A percentile compares a stretch with the other conserved stretches of the same genome.
Evolutionary conservation across 345 rosid genomes (phyloP).

Genomic region (Hibiscus tridactylites): DNA sequence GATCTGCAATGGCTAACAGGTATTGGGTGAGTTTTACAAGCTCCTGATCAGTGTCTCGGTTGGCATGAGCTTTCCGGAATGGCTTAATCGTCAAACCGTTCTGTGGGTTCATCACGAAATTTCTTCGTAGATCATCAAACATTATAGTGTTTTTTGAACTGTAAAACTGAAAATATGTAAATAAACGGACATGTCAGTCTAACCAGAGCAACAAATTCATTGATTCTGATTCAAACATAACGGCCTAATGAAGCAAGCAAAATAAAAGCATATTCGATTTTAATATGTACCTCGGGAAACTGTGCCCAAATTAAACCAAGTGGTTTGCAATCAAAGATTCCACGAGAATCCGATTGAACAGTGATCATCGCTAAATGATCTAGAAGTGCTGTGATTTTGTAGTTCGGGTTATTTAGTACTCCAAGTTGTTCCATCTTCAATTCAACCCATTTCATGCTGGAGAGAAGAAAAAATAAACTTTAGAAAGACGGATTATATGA

Average conservation of each 20-base stretch:
- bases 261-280: background rate
- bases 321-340: slow-evolving; percentile 90
- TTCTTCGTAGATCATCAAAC: slow-evolving; percentile 87
- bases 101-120: slow-evolving; percentile 91
- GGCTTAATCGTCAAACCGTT: slow-evolving; percentile 82
- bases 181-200: background rate
- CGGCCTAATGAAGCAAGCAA: background rate
- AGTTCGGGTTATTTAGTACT: slow-evolving; percentile 70
- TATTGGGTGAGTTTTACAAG: slow-evolving; percentile 77
- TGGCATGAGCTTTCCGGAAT: slow-evolving; percentile 81
- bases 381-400: slow-evolving; percentile 89
- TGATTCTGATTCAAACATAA: background rate
- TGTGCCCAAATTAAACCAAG: slow-evolving; percentile 89
- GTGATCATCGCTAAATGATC: slow-evolving; percentile 94
- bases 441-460: slow-evolving; percentile 98
- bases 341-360: slow-evolving; percentile 78
- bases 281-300: slow-evolving; percentile 58
- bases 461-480: slow-evolving; percentile 6
- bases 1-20: slow-evolving; percentile 81
- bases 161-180: slow-evolving; percentile 51
- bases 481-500: background rate
- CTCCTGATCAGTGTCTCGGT: slow-evolving; percentile 77
- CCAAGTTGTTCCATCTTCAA: slow-evolving; percentile 98
- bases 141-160: slow-evolving; percentile 78
- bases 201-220: background rate